Conservation (phyloP, 78 protist species). For the Guillardia theta region DNA sequence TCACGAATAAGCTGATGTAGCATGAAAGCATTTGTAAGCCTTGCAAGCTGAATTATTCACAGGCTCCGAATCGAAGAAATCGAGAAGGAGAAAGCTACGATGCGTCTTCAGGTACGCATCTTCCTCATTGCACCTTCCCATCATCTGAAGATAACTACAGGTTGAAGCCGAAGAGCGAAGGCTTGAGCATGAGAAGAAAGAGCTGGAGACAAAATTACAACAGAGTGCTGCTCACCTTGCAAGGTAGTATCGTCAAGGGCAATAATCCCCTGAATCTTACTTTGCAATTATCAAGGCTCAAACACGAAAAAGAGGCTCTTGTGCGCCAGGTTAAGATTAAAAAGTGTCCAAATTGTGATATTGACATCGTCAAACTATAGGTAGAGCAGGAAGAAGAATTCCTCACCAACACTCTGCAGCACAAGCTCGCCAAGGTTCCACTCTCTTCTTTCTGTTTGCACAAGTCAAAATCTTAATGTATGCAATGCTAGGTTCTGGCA, state of each 20-base stretch:
- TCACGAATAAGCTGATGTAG: background rate
- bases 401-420: background rate
- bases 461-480: background rate
- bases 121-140: background rate
- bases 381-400: conserved; percentile 13
- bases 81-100: background rate
- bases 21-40: too few relatives aligned
- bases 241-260: background rate
- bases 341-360: background rate
- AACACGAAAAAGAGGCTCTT: background rate
- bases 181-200: background rate
- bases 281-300: background rate
- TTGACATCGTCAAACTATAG: too few relatives aligned
- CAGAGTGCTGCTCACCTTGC: background rate
- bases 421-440: background rate
- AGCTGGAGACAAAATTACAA: background rate
- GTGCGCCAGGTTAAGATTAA: background rate
- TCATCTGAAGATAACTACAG: background rate
- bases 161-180: background rate
- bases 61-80: background rate
- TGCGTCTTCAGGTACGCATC: background rate
- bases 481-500: background rate
- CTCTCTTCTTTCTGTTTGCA: background rate
- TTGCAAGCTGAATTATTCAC: too few relatives aligned
- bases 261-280: background rate